Base-by-base conservation (phyloP, 352 stramenopile species). In the Aphanomyces cochlioides region DNA sequence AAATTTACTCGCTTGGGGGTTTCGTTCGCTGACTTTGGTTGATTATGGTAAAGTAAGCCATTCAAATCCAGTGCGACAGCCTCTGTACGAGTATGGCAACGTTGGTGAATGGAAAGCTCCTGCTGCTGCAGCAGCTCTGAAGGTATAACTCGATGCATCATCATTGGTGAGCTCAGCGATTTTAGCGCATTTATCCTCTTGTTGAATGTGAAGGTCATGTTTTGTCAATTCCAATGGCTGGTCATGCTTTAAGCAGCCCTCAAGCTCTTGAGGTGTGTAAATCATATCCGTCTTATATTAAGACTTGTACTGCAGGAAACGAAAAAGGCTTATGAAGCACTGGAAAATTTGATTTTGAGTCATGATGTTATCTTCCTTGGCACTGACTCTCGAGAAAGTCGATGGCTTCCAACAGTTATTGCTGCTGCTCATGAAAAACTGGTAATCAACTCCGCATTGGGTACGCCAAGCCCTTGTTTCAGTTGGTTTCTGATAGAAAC, bases 141-240 rank as follows among this genome's bases (percentile, higher is more conserved):
- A 90, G 50, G 50, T 58, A 34, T n/a, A 58, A 58, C 28, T 38
- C 28, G 28, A 58, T 58, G 1, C 8, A 10, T 4, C 50, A 53
- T 53, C 13, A 53, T n/a, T 19, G 1, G 45, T n/a, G n/a, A 53
- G 13, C 13, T 53, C 13, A n/a, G n/a, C 2, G n/a, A 53, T 53
- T 58, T n/a, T 19, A 58, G 67, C 71, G 83, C 3, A 98, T 99
- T 53, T 97, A 93, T 47, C 95, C 97, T 6, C 85, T 97, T 39
- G 89, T 99, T 6, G 79, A 96, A 7, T 82, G 84, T 1, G 73
- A 87, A 41, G 94, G 90, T 1, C 80, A 98, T 38, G 73, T 96
- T n/a, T 72, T 99, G 41, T 96, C 87, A 8, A 99, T 99, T 75
- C 97, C 98, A 17, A 99, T 99, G 98, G 97, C 98, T 0, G 98